These are phyloP conservation scores for Fagus sylvatica DNA, from an alignment of 306 rosid species.

Conservation along the genomic window DNA sequence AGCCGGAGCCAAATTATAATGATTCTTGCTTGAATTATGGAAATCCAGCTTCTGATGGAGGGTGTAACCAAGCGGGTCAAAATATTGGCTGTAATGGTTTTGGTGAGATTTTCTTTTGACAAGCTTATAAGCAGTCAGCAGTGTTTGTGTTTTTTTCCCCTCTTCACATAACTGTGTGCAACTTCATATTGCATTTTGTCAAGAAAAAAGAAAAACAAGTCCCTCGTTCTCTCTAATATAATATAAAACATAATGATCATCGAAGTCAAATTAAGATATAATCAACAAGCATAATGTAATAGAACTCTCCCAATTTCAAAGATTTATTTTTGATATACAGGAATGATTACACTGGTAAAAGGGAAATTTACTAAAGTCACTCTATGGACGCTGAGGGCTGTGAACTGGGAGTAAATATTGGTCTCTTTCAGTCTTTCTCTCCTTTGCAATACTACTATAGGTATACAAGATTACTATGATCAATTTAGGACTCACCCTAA, in stretches of 20 bases:
- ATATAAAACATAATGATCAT: too few species aligned
- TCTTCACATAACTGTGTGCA: too few species aligned
- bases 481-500: neutral
- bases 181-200: too few species aligned
- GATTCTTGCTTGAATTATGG: too few species aligned
- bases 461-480: neutral
- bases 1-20: too few species aligned
- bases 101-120: conserved; percentile 30
- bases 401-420: conserved; percentile 29
- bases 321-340: conserved; percentile 56
- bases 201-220: too few species aligned
- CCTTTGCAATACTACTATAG: neutral
- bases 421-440: conserved; percentile 14
- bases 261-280: neutral
- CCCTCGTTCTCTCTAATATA: too few species aligned
- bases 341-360: conserved; percentile 3
- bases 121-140: neutral
- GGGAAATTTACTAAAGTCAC: too few species aligned
- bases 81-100: conserved; percentile 16
- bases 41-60: neutral
- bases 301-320: conserved; percentile 54
- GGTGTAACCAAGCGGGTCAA: conserved; percentile 23
- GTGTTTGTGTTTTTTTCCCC: neutral
- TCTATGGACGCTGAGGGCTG: conserved; percentile 26
- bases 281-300: conserved; percentile 32